Evolutionary conservation across 2,329 filamentous ascomycete genomes (phyloP).

Genomic region (Fusarium sp.): DNA sequence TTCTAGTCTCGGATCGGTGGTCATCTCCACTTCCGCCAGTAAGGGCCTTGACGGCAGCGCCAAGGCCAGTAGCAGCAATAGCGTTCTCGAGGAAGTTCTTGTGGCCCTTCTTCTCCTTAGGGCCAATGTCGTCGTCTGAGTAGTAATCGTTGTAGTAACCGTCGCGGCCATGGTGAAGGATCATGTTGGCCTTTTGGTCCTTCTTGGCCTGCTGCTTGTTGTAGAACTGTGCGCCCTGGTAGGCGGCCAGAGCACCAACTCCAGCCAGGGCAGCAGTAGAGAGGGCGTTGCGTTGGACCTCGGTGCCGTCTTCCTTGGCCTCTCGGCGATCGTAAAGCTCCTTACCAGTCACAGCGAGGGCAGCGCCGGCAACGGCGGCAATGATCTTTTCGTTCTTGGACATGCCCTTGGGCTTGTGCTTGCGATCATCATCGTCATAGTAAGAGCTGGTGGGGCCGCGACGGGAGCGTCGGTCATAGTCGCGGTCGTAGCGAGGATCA

Average conservation of each 20-base stretch:
- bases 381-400: constrained; percentile 75
- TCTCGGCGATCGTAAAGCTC: constrained; percentile 74
- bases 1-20: constrained; percentile 57
- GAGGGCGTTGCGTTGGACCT: constrained; percentile 69
- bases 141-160: constrained; percentile 67
- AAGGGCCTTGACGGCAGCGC: constrained; percentile 70
- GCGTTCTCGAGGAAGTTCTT: constrained; percentile 75
- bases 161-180: constrained; percentile 66
- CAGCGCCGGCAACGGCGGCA: constrained; percentile 73
- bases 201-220: constrained; percentile 70
- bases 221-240: constrained; percentile 73
- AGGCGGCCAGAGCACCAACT: constrained; percentile 73
- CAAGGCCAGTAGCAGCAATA: constrained; percentile 71
- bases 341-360: constrained; percentile 74
- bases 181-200: constrained; percentile 65
- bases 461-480: constrained; percentile 58
- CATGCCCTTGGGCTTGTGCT: constrained; percentile 60
- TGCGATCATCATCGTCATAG: constrained; percentile 70
- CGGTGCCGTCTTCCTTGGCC: constrained; percentile 62
- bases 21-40: constrained; percentile 63
- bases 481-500: constrained; percentile 56
- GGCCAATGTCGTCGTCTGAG: constrained; percentile 67
- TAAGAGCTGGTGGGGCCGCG: constrained; percentile 61
- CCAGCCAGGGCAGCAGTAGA: constrained; percentile 72
- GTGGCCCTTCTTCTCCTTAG: constrained; percentile 69